A percentile compares a stretch with the other conserved stretches of the same genome.
These are phyloP conservation scores for Pezicula carpinea DNA, from an alignment of 2,329 filamentous ascomycete genomes.

Conservation along the genomic window DNA sequence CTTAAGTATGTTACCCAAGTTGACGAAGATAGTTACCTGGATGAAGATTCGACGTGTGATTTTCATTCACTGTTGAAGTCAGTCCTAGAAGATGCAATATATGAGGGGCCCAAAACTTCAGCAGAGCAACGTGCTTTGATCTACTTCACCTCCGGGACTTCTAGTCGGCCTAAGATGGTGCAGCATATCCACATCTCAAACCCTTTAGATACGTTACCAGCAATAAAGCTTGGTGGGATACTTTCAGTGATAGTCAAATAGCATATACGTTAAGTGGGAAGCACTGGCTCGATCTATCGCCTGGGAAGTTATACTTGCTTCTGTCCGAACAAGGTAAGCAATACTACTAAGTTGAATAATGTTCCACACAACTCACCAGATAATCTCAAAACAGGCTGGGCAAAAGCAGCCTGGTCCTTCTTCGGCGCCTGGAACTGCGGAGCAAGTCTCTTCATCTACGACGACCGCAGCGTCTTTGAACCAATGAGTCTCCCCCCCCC, in stretches of 20 bases:
- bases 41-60: too few relatives aligned
- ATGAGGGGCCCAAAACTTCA: slow-evolving; percentile 19
- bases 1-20: too few relatives aligned
- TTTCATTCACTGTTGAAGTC: slow-evolving; percentile 13
- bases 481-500: slow-evolving; percentile 27
- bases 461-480: slow-evolving; percentile 31
- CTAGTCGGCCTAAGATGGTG: slow-evolving; percentile 37
- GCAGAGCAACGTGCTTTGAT: slow-evolving; percentile 30
- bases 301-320: slow-evolving; percentile 34
- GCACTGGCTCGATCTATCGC: slow-evolving; percentile 32
- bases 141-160: slow-evolving; percentile 37
- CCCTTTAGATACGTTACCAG: slow-evolving; percentile 26
- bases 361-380: not conserved
- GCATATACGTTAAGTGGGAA: slow-evolving; percentile 34
- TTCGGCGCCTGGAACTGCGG: slow-evolving; percentile 36
- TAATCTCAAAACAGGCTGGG: slow-evolving; percentile 27
- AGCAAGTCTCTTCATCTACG: slow-evolving; percentile 35
- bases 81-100: slow-evolving; percentile 21
- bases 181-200: slow-evolving; percentile 36
- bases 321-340: slow-evolving; percentile 32
- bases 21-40: too few relatives aligned
- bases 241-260: slow-evolving; percentile 1
- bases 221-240: not conserved
- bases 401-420: slow-evolving; percentile 37
- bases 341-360: not conserved